phyloP scores from a whole-genome alignment of 2,329 filamentous ascomycete species.

The Volutella citrinella region DNA sequence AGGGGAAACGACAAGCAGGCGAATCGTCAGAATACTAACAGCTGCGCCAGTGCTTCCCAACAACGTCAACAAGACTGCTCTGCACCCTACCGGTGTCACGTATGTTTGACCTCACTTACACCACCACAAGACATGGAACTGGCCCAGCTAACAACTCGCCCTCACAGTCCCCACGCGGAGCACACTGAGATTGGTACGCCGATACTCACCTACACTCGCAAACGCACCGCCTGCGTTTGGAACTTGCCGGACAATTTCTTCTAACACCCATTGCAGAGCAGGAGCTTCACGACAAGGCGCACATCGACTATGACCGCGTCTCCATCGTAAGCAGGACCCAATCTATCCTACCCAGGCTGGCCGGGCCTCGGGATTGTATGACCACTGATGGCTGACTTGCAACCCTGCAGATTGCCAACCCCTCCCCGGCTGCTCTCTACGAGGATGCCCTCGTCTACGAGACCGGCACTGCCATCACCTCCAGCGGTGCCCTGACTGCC shows the following conservation, averaged over 20 bases:
- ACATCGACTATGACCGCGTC: constrained; percentile 98
- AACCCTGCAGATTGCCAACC: constrained; percentile 68
- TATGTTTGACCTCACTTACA: too few relatives aligned
- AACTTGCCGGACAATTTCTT: constrained; percentile 6
- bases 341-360: too few relatives aligned
- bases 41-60: constrained; percentile 56
- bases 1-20: too few relatives aligned
- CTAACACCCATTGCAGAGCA: constrained; percentile 56
- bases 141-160: too few relatives aligned
- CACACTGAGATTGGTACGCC: constrained; percentile 82
- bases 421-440: constrained; percentile 91
- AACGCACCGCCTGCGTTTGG: too few relatives aligned
- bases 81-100: constrained; percentile 89
- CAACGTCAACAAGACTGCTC: constrained; percentile 84
- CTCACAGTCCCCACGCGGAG: constrained; percentile 70
- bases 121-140: too few relatives aligned
- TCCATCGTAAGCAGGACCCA: constrained; percentile 96
- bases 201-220: background rate
- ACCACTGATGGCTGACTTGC: constrained; percentile 13
- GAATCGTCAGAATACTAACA: constrained; percentile 21
- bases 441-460: constrained; percentile 98
- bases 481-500: constrained; percentile 88
- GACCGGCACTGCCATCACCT: constrained; percentile 95
- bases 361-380: too few relatives aligned
- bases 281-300: constrained; percentile 93